These are phyloP conservation scores for Aaosphaeria arxii DNA, from an alignment of 2,329 filamentous ascomycete species.

Conservation along the genomic window DNA sequence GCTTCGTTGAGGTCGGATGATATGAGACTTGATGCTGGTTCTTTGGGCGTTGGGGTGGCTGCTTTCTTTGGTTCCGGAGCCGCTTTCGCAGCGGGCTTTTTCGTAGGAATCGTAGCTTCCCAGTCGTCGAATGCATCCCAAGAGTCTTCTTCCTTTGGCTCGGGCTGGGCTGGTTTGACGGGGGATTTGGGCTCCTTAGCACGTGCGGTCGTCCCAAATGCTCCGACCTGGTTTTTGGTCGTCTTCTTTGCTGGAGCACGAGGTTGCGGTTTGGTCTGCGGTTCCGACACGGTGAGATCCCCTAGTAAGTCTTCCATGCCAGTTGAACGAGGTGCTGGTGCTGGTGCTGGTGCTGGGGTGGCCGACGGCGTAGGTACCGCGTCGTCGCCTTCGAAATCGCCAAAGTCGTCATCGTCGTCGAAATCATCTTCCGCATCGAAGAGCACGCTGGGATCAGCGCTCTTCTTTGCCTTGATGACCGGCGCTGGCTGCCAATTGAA, in stretches of 20 bases:
- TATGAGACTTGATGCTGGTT: slow-evolving; percentile 5
- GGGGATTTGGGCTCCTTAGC: neutral
- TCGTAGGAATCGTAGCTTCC: slow-evolving; percentile 33
- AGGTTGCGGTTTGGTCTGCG: neutral
- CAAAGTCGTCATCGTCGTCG: slow-evolving; percentile 36
- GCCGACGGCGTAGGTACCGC: neutral
- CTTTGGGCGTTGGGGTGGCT: slow-evolving; percentile 1
- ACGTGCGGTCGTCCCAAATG: no score
- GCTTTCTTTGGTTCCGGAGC: slow-evolving; percentile 2
- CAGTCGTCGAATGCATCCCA: slow-evolving; percentile 49
- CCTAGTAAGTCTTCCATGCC: slow-evolving; percentile 25
- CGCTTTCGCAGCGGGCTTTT: slow-evolving; percentile 4
- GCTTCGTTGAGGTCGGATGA: slow-evolving; percentile 19
- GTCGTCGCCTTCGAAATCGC: slow-evolving; percentile 26
- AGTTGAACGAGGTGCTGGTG: slow-evolving; percentile 3
- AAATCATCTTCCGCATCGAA: slow-evolving; percentile 40
- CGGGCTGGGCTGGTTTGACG: neutral
- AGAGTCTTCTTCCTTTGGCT: slow-evolving; percentile 25
- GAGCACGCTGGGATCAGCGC: slow-evolving; percentile 35
- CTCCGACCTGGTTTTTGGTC: neutral
- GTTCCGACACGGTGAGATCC: slow-evolving; percentile 20
- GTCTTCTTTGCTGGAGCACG: neutral
- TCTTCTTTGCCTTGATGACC: slow-evolving; percentile 28
- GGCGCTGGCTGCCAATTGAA: slow-evolving; percentile 22
- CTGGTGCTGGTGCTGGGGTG: neutral